Evolutionary conservation across 2,329 filamentous ascomycete genomes (phyloP).

Genomic region (Neofusicoccum laricinum): DNA sequence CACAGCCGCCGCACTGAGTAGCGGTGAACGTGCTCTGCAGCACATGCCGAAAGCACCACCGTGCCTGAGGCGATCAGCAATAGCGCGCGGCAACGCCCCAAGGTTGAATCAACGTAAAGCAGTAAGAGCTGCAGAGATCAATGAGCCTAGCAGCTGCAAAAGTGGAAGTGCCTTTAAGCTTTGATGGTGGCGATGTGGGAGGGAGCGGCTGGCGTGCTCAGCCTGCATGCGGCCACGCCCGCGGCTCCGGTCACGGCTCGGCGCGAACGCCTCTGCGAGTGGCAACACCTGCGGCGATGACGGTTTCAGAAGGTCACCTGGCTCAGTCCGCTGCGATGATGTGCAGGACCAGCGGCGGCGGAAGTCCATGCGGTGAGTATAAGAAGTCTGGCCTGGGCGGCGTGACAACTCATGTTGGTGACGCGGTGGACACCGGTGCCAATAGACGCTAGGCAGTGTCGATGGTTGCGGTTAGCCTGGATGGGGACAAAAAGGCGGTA

Average conservation of each 20-base stretch:
- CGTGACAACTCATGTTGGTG: slow-evolving; percentile 10
- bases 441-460: neutral
- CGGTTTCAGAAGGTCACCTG: neutral
- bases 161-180: neutral
- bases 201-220: neutral
- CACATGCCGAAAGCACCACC: slow-evolving; percentile 10
- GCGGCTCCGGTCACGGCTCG: neutral
- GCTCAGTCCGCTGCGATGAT: neutral
- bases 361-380: neutral
- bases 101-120: slow-evolving; percentile 1
- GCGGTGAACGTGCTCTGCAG: slow-evolving; percentile 9
- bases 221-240: neutral
- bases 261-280: neutral
- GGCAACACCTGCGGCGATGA: neutral
- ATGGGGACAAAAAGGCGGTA: slow-evolving; percentile 3
- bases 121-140: neutral
- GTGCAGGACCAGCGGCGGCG: neutral
- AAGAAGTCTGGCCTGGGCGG: neutral
- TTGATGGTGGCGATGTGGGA: neutral
- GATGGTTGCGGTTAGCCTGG: neutral
- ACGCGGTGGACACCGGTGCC: slow-evolving; percentile 5
- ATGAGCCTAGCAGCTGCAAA: too few relatives aligned
- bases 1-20: slow-evolving; percentile 8
- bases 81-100: slow-evolving; percentile 8
- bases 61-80: slow-evolving; percentile 8